A percentile compares a stretch with the other conserved stretches of the same genome.
phyloP scores from a whole-genome alignment of 768 basidiomycete genomes.

The Dentipellis sp. region DNA sequence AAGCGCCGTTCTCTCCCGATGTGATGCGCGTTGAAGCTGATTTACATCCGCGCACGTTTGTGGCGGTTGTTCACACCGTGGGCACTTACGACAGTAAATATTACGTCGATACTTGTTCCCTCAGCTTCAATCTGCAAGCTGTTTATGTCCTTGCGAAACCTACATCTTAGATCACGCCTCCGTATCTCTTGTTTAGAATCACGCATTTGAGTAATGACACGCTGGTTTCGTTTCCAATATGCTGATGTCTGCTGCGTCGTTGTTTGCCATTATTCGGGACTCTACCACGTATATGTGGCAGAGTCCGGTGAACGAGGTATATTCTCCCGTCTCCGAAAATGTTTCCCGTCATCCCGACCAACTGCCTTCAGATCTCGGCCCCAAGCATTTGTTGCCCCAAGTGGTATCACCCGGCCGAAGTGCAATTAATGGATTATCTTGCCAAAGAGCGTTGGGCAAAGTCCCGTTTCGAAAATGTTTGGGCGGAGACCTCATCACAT shows the following conservation, averaged over 20 bases:
- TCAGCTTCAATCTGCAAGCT: not conserved
- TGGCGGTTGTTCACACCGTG: too few species aligned
- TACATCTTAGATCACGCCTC: not conserved
- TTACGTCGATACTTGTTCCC: too few species aligned
- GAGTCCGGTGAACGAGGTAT: not conserved
- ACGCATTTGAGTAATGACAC: not conserved
- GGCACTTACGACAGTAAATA: too few species aligned
- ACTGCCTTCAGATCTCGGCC: not conserved
- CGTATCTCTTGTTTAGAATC: not conserved
- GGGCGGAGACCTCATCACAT: not conserved
- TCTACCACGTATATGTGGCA: not conserved
- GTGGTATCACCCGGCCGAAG: too few species aligned
- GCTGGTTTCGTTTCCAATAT: not conserved
- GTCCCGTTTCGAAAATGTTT: not conserved
- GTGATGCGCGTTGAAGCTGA: too few species aligned
- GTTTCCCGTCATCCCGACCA: not conserved
- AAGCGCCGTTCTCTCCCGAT: too few species aligned
- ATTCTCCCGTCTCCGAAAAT: too few species aligned
- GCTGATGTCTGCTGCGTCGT: not conserved
- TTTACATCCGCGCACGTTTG: too few species aligned
- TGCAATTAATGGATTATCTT: not conserved
- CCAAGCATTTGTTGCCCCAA: too few species aligned
- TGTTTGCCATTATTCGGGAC: not conserved
- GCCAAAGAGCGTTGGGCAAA: not conserved
- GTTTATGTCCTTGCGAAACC: not conserved